Base-by-base conservation (phyloP, 768 basidiomycete genomes). In the Kwoniella sp. region DNA sequence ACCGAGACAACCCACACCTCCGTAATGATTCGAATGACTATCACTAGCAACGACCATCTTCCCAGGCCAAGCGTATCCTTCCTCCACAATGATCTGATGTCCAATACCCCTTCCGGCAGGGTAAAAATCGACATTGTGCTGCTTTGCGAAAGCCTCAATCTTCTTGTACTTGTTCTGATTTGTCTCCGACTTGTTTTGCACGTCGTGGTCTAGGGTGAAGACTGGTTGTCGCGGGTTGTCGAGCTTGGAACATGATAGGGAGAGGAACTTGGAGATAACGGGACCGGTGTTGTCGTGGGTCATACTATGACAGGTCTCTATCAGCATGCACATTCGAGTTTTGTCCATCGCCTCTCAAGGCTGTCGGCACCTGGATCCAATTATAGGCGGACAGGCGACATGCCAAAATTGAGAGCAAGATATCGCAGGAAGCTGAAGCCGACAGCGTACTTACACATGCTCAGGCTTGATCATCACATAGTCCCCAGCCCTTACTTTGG, bases 391-490 rank as follows among this genome's bases (percentile, higher is more conserved):
- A n/a, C n/a, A n/a, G n/a, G n/a, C n/a, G n/a, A n/a, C n/a, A n/a
- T n/a, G n/a, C n/a, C n/a, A n/a, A n/a, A n/a, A n/a, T n/a, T n/a
- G n/a, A n/a, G n/a, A n/a, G n/a, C n/a, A n/a, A n/a, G n/a, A n/a
- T n/a, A n/a, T n/a, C n/a, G n/a, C n/a, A n/a, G n/a, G n/a, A 33
- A 6, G 33, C 5, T 13, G 13, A 5, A 33, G 13, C 33, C 5
- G 13, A 6, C 40, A 9, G 40, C 0, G 2, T 9, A 64, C 79
- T 68, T 48, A 80, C 80, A 97, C 93, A 85, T 98, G 92, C 78
- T 97, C 89, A 24, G 96, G 96, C 46, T 87, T 87, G 82, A 99
- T 96, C 94, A 97, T 99, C 40, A 98, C 93, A 87, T 98, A 98
- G 87, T 99, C 96, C 15, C 95, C 96, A 37, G 93, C 91, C 71